Evolutionary conservation across 192 early-diverging fungal species (phyloP).

Genomic region (Coemansia sp.): DNA sequence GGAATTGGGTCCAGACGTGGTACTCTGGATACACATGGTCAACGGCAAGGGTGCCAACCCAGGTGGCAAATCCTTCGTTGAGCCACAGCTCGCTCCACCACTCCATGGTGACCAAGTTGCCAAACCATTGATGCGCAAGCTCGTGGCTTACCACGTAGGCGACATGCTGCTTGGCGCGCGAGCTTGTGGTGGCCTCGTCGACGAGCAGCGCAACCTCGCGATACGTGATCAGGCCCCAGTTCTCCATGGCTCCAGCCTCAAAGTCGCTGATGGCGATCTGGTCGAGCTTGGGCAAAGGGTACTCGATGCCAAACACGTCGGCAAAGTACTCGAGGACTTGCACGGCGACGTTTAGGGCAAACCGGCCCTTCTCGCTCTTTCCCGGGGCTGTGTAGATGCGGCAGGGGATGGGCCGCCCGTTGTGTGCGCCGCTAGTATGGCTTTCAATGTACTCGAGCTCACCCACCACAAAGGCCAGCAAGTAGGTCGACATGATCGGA

Average conservation of each 20-base stretch:
- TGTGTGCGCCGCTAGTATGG: constrained; percentile 63
- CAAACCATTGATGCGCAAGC: constrained; percentile 88
- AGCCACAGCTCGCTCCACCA: constrained; percentile 97
- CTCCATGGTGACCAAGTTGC: constrained; percentile 95
- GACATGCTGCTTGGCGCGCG: constrained; percentile 77
- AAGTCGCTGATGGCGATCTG: constrained; percentile 94
- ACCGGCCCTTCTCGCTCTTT: constrained; percentile 75
- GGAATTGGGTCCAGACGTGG: constrained; percentile 90
- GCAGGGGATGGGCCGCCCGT: constrained; percentile 73
- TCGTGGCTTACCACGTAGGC: constrained; percentile 94
- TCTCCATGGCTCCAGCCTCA: constrained; percentile 91
- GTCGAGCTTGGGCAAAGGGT: constrained; percentile 92
- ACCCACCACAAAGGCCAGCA: constrained; percentile 91
- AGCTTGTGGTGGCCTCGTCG: constrained; percentile 77
- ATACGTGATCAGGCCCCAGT: constrained; percentile 97
- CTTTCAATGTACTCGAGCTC: constrained; percentile 93
- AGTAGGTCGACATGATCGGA: constrained; percentile 93
- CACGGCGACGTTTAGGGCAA: constrained; percentile 79
- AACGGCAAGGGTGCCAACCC: constrained; percentile 87
- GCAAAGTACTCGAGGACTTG: constrained; percentile 82
- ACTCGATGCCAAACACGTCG: constrained; percentile 83
- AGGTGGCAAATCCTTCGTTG: constrained; percentile 98
- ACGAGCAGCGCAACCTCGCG: constrained; percentile 83
- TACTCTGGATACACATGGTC: constrained; percentile 93
- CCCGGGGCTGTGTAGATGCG: constrained; percentile 88